Conservation (phyloP, 352 stramenopile species). For the Globisporangium ultimum region DNA sequence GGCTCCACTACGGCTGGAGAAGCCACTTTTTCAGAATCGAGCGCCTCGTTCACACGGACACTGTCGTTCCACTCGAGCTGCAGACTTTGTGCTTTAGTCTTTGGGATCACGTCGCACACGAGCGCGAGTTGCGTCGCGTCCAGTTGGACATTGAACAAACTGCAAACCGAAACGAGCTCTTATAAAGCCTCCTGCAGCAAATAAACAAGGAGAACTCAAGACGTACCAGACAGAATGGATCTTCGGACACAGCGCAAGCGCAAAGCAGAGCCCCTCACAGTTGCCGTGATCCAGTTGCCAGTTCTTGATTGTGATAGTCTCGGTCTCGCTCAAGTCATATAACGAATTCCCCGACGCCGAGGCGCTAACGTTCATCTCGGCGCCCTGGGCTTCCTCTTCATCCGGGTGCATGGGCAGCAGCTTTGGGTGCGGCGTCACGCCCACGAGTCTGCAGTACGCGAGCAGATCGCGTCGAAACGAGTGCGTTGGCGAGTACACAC, state of each 20-base stretch:
- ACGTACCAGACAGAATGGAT: slow-evolving; percentile 58
- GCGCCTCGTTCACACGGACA: background rate
- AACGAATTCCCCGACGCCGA: slow-evolving; percentile 9
- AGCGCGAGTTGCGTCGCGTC: slow-evolving; percentile 41
- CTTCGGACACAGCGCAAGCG: slow-evolving; percentile 33
- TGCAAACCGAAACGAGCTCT: slow-evolving; percentile 5
- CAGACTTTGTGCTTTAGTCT: slow-evolving; percentile 46
- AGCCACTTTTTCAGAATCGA: background rate
- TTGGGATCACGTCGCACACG: slow-evolving; percentile 46
- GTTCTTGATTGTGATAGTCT: slow-evolving; percentile 52
- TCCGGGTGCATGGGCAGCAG: slow-evolving; percentile 57
- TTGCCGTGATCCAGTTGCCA: slow-evolving; percentile 68
- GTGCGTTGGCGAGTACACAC: slow-evolving; percentile 20
- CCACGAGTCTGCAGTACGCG: slow-evolving; percentile 47
- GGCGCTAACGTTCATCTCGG: slow-evolving; percentile 13
- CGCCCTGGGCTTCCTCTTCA: slow-evolving; percentile 46
- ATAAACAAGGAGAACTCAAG: background rate
- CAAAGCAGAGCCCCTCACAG: slow-evolving; percentile 50
- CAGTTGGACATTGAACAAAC: slow-evolving; percentile 65
- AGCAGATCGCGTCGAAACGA: slow-evolving; percentile 62
- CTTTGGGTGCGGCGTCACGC: slow-evolving; percentile 60
- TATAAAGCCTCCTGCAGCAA: background rate
- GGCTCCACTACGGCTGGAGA: background rate
- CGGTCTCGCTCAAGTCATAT: slow-evolving; percentile 63
- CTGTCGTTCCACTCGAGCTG: slow-evolving; percentile 69